Evolutionary conservation across 2,329 filamentous ascomycete genomes (phyloP), one percentile per base, ranked within the genome.

Genomic region (Periglandula ipomoeae): DNA sequence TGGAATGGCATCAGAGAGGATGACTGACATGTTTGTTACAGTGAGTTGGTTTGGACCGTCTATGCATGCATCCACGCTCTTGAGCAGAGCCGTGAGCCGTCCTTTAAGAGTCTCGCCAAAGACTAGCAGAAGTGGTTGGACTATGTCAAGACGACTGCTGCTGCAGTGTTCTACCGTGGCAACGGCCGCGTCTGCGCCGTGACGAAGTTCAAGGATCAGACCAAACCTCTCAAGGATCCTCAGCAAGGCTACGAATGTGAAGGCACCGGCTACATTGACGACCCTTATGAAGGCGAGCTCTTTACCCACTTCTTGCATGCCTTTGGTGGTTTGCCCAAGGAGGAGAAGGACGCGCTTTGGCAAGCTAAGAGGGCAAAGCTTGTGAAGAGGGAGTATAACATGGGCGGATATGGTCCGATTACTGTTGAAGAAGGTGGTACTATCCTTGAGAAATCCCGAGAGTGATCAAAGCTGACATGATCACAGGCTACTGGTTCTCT

Each of bases 271-370:
- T 58, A 59, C 17, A 58, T 71, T 2, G 63, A 71, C 39, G 69
- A 71, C 45, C 69, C 69, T 1, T 71, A 69, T 40, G 69, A 71
- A 50, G 69, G 69, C 39, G 69, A 71, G 51, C 60, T 71, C 0
- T 63, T 71, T 32, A 65, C 66, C 0, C 70, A 64, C 38, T 70
- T 66, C 48, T 53, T 71, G 9, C 61, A 70, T 38, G 65, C 71
- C 50, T 70, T 69, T 32, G 59, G 59, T 3, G 54, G 55, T 5
- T 23, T 71, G 20, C 57, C 61, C 2, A 52, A 57, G 15, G 47
- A 56, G 0, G 65, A 70, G 4, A 67, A 65, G 46, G 44, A 64
- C 5, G 53, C 59, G 5, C 54, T 71, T 0, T 71, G 68, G 69
- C 57, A 61, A 15, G 58, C 55, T 10, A 71, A 71, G 58, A 58